Conservation (phyloP, 2,329 filamentous ascomycete genomes). For the Verticillium alfalfae region DNA sequence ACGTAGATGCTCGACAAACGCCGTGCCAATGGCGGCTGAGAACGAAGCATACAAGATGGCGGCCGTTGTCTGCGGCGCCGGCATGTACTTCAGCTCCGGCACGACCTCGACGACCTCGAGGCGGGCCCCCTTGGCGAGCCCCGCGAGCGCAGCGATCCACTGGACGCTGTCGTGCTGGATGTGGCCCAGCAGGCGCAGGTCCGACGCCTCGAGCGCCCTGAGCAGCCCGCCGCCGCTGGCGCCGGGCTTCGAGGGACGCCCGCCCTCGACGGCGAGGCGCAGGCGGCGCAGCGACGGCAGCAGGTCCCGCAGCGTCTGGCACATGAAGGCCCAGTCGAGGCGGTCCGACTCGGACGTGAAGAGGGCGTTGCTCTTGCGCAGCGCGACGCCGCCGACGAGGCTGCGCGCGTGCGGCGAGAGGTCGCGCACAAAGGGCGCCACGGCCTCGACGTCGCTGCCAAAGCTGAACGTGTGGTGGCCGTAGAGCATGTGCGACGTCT, state of each 20-base stretch:
- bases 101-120: constrained; percentile 45
- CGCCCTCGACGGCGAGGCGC: constrained; percentile 48
- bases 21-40: constrained; percentile 52
- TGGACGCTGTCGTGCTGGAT: constrained; percentile 45
- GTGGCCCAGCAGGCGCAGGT: constrained; percentile 39
- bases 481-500: constrained; percentile 53
- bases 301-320: constrained; percentile 32
- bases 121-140: constrained; percentile 28
- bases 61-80: constrained; percentile 43
- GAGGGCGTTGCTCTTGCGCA: constrained; percentile 51
- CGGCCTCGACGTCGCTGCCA: constrained; percentile 52
- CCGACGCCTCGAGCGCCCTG: constrained; percentile 39
- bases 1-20: constrained; percentile 47
- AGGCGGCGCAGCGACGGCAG: constrained; percentile 34
- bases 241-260: constrained; percentile 36
- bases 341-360: constrained; percentile 43
- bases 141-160: constrained; percentile 51
- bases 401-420: constrained; percentile 41
- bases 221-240: constrained; percentile 25
- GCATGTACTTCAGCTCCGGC: constrained; percentile 48
- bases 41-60: constrained; percentile 56
- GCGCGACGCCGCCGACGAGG: constrained; percentile 41
- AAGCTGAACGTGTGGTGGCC: constrained; percentile 53
- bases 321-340: constrained; percentile 44
- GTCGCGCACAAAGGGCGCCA: constrained; percentile 54